phyloP scores from a whole-genome alignment of 2,329 filamentous ascomycete genomes.

The Phialophora macrospora region DNA sequence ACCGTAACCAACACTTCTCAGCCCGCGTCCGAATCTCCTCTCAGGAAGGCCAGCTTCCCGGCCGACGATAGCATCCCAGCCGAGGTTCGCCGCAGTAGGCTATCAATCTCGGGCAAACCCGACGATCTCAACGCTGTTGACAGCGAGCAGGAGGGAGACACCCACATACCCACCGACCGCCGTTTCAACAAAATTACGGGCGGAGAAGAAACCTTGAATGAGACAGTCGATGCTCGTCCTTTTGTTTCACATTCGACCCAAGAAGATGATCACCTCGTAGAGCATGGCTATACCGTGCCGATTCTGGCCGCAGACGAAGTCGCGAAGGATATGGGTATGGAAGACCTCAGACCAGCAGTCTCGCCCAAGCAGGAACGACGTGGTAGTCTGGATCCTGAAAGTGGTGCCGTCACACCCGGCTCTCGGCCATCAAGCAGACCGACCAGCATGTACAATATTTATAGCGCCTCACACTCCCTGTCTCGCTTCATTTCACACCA shows the following conservation, averaged over 20 bases:
- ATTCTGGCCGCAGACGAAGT: conserved; percentile 91
- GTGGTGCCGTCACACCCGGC: conserved; percentile 58
- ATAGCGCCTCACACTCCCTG: conserved; percentile 46
- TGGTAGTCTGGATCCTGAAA: conserved; percentile 62
- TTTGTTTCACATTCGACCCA: conserved; percentile 52
- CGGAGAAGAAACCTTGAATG: conserved; percentile 48
- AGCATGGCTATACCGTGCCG: conserved; percentile 70
- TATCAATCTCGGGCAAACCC: conserved; percentile 33
- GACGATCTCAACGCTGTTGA: conserved; percentile 47
- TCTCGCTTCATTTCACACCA: conserved; percentile 61
- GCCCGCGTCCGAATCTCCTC: conserved; percentile 56
- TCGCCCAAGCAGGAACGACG: conserved; percentile 72
- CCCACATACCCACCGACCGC: conserved; percentile 72
- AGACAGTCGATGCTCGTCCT: conserved; percentile 57
- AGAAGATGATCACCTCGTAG: conserved; percentile 59
- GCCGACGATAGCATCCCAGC: conserved; percentile 42
- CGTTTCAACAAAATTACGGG: conserved; percentile 44
- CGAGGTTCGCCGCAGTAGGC: conserved; percentile 37
- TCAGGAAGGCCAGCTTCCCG: conserved; percentile 57
- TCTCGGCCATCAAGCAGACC: conserved; percentile 67
- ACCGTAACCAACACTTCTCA: conserved; percentile 53
- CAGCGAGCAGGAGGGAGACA: conserved; percentile 62
- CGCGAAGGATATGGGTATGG: conserved; percentile 70
- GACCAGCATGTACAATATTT: conserved; percentile 65
- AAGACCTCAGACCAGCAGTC: conserved; percentile 77